Percentiles rank a stretch among this genome's conserved stretches.
phyloP scores from a whole-genome alignment of 805 yeast genomes.

The Candida odintsovae region DNA sequence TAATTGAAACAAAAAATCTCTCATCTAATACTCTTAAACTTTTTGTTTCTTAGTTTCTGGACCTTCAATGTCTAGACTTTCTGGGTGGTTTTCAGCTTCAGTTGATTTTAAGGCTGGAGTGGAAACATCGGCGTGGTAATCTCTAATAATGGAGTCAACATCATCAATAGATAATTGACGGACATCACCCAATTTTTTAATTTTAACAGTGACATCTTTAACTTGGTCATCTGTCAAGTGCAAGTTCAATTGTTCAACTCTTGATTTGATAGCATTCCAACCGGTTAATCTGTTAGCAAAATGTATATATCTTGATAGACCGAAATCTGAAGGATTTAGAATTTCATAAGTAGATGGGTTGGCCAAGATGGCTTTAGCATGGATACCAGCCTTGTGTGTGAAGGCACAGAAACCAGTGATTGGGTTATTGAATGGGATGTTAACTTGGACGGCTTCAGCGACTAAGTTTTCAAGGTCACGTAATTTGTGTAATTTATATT shows the following conservation, averaged over 20 bases:
- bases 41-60: constrained; percentile 29
- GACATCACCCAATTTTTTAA: constrained; percentile 91
- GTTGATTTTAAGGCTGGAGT: constrained; percentile 40
- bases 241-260: constrained; percentile 95
- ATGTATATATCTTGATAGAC: constrained; percentile 93
- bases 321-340: constrained; percentile 90
- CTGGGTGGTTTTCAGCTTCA: constrained; percentile 20
- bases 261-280: constrained; percentile 97
- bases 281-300: constrained; percentile 98
- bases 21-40: constrained; percentile 2
- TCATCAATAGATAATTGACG: constrained; percentile 93
- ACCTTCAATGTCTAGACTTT: constrained; percentile 15
- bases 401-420: constrained; percentile 99
- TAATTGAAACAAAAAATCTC: background rate
- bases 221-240: constrained; percentile 85
- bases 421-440: constrained; percentile 97
- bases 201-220: constrained; percentile 91
- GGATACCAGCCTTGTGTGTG: constrained; percentile 99
- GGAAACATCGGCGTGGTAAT: constrained; percentile 73
- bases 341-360: constrained; percentile 99
- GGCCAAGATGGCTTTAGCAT: constrained; percentile 97
- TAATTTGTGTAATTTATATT: constrained; percentile 91
- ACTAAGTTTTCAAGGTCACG: constrained; percentile 94
- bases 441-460: constrained; percentile 96
- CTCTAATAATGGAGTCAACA: constrained; percentile 94